A percentile compares a stretch with the other conserved stretches of the same genome.
These are phyloP conservation scores for Elsinoe ampelina DNA, from an alignment of 2,329 filamentous ascomycete species.

Conservation along the genomic window DNA sequence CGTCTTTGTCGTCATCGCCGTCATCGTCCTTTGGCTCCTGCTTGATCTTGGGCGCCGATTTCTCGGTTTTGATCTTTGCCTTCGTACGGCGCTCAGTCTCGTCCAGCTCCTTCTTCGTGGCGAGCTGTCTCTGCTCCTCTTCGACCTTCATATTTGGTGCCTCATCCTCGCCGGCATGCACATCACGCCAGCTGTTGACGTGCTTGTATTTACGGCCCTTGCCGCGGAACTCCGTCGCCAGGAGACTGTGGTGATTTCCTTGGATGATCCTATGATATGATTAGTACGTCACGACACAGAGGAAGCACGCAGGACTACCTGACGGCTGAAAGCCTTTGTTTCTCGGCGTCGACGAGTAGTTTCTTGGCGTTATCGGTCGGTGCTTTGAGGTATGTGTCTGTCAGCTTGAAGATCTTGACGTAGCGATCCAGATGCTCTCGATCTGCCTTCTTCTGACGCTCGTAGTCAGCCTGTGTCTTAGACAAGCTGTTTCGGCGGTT, in stretches of 20 bases:
- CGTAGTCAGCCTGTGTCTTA: neutral
- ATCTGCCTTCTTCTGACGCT: conserved; percentile 6
- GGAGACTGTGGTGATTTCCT: neutral
- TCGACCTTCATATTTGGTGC: neutral
- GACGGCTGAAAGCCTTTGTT: neutral
- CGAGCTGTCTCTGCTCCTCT: neutral
- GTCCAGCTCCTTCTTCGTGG: neutral
- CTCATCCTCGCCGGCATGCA: neutral
- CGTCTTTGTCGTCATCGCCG: neutral
- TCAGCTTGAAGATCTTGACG: neutral
- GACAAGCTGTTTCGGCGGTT: neutral
- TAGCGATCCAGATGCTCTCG: neutral
- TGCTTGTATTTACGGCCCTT: too few species aligned
- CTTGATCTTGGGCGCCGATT: neutral
- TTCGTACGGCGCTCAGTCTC: neutral
- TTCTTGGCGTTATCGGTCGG: neutral
- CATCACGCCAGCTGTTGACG: neutral
- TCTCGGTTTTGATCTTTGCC: neutral
- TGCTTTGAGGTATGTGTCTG: neutral
- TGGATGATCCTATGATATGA: neutral
- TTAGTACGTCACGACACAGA: neutral
- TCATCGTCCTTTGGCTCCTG: neutral
- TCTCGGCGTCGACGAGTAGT: neutral
- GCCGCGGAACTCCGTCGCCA: neutral
- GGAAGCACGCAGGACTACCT: neutral